Evolutionary conservation across 2,329 filamentous ascomycete species (phyloP), one percentile per base, ranked within the genome.

Genomic region (Colletotrichum orbiculare): DNA sequence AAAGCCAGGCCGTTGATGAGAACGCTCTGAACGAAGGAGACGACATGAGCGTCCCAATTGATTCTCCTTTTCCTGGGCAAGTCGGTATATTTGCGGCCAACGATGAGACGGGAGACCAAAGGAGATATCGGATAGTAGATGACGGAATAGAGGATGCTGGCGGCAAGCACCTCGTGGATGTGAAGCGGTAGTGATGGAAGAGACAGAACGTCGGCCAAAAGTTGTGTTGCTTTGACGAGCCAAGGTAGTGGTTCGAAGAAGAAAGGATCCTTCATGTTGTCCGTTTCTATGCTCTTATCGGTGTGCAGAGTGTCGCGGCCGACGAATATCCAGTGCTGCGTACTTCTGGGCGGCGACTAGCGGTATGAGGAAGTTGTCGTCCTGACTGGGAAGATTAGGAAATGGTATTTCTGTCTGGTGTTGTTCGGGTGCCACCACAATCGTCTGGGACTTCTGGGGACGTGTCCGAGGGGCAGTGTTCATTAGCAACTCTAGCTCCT

Each of bases 41-140:
- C 92, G 60, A 95, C 89, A 74, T 95, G 93, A 33, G 93, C 90
- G 75, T 96, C 89, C 93, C 93, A 96, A 82, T 91, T 96, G 67
- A 93, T 82, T 48, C 78, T 78, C 73, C 85, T 86, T 61, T 90
- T 92, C 60, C 85, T 83, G 34, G 81, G 79, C 53, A 88, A 86
- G 70, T 93, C 83, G 38, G 81, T 75, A 79, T 96, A 96, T 70
- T 86, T 82, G 49, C 81, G 71, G 3, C 90, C 87, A 68, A 91
- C 88, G 65, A 93, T 75, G 61, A 80, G 73, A 49, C 78, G 82
- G 39, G 91, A 94, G 41, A 94, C 58, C 45, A 82, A 73, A 7
- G 93, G 93, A 55, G 92, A 91, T 67, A 94, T 72, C 66, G 88
- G 83, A 69, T 82, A 81, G 76, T 89, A 88, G 73, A 92, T 85